Percentiles rank a stretch among this genome's conserved stretches.
phyloP scores from a whole-genome alignment of 208 protist species.

The Leishmania guyanensis region DNA sequence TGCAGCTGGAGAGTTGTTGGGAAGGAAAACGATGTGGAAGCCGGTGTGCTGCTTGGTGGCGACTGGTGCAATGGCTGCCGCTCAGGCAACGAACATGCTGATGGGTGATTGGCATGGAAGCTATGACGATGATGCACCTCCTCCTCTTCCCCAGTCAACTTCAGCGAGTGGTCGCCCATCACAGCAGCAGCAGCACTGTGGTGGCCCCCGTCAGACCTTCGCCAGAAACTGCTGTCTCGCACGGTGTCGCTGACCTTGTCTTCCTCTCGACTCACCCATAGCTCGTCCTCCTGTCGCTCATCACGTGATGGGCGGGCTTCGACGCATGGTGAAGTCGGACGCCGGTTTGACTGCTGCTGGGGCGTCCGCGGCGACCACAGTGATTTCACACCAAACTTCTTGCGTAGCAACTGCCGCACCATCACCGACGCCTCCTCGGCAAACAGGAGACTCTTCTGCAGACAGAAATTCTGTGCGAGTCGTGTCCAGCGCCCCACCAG shows the following conservation, averaged over 20 bases:
- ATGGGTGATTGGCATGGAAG: neutral
- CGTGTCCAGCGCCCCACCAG: slow-evolving; percentile 31
- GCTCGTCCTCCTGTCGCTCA: slow-evolving; percentile 10
- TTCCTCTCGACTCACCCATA: slow-evolving; percentile 20
- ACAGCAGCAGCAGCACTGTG: neutral
- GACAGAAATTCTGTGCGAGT: slow-evolving; percentile 31
- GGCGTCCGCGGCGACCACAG: slow-evolving; percentile 1
- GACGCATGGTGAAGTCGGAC: neutral
- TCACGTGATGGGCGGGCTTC: neutral
- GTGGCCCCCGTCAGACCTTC: neutral
- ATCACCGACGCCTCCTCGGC: slow-evolving; percentile 49
- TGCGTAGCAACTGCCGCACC: slow-evolving; percentile 43
- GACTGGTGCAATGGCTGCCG: neutral
- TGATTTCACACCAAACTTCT: slow-evolving; percentile 23
- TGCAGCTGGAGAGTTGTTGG: neutral
- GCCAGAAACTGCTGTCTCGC: neutral
- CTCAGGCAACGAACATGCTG: neutral
- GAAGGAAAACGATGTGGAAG: neutral
- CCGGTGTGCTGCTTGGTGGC: neutral
- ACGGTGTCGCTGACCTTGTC: neutral
- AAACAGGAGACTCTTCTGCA: slow-evolving; percentile 65
- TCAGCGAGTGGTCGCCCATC: neutral
- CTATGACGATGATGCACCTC: neutral
- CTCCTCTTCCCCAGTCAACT: neutral
- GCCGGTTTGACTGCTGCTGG: neutral